phyloP scores from a whole-genome alignment of 768 basidiomycete species.

The Paxillus ammoniavirescens region DNA sequence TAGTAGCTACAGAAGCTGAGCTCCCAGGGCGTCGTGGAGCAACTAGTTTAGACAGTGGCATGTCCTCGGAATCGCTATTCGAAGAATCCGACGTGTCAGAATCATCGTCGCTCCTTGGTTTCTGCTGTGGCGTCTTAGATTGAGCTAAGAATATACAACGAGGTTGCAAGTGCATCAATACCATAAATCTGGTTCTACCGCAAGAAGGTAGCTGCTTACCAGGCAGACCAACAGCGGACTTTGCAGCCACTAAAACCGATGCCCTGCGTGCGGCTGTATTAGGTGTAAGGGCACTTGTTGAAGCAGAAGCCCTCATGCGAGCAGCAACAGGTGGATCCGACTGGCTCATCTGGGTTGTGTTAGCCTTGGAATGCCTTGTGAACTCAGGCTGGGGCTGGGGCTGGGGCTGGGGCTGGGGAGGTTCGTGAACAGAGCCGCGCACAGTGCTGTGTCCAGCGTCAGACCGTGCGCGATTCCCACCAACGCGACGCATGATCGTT shows the following conservation, averaged over 20 bases:
- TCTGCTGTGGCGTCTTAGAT: not conserved
- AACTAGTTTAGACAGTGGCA: slow-evolving; percentile 63
- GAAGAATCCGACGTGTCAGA: slow-evolving; percentile 29
- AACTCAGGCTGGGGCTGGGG: slow-evolving; percentile 4
- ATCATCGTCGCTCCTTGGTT: slow-evolving; percentile 16
- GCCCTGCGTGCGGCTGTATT: slow-evolving; percentile 52
- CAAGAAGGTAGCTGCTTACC: slow-evolving; percentile 26
- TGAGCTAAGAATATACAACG: slow-evolving; percentile 1
- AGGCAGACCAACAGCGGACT: slow-evolving; percentile 23
- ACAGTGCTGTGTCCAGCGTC: slow-evolving; percentile 15
- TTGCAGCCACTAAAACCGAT: slow-evolving; percentile 36
- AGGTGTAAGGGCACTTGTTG: slow-evolving; percentile 57
- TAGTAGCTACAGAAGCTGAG: slow-evolving; percentile 39
- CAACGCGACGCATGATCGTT: slow-evolving; percentile 30
- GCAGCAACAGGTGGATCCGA: slow-evolving; percentile 3
- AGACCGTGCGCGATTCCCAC: slow-evolving; percentile 12
- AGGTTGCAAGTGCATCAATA: not conserved
- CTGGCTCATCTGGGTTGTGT: slow-evolving; percentile 30
- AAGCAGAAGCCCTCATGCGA: slow-evolving; percentile 52
- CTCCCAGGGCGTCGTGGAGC: slow-evolving; percentile 68
- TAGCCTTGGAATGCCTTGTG: slow-evolving; percentile 13
- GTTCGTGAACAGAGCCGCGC: slow-evolving; percentile 1
- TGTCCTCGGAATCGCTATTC: slow-evolving; percentile 51
- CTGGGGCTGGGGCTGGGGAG: no score
- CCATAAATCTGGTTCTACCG: not conserved